A percentile compares a stretch with the other conserved stretches of the same genome.
Evolutionary conservation across 768 basidiomycete species (phyloP).

Genomic region (Rhizopogon sp.): DNA sequence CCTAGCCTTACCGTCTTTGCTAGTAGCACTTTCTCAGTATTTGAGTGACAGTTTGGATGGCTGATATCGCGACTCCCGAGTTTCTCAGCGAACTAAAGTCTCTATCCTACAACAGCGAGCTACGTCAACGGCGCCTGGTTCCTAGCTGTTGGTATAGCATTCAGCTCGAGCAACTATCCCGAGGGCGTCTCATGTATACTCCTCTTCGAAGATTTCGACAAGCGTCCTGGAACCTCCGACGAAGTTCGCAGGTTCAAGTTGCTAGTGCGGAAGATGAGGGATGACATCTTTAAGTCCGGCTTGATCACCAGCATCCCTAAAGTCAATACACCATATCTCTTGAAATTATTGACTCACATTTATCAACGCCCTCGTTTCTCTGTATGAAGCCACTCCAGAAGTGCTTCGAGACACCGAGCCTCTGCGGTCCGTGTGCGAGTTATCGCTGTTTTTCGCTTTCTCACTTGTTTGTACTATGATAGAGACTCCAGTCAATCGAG

Average conservation of each 20-base stretch:
- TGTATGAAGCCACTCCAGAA: conserved; percentile 49
- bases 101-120: conserved; percentile 30
- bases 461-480: background rate
- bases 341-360: conserved; percentile 11
- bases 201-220: conserved; percentile 40
- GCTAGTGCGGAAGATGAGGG: conserved; percentile 53
- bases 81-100: conserved; percentile 42
- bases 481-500: conserved; percentile 41
- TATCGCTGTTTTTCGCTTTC: background rate
- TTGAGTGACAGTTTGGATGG: conserved; percentile 12
- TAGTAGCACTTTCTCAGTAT: background rate
- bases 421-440: conserved; percentile 35
- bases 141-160: conserved; percentile 50
- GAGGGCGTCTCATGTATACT: conserved; percentile 56
- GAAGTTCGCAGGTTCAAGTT: conserved; percentile 32
- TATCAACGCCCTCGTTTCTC: conserved; percentile 51
- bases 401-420: conserved; percentile 42
- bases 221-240: conserved; percentile 14
- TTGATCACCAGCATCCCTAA: conserved; percentile 52
- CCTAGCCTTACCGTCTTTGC: background rate
- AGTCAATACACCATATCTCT: conserved; percentile 26
- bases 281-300: conserved; percentile 59
- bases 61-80: conserved; percentile 31
- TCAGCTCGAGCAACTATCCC: conserved; percentile 53
- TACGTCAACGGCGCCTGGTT: conserved; percentile 50